Percentiles rank a stretch among this genome's conserved stretches.
Conservation (phyloP, 305 asterid species). For the Plantago lanceolata region DNA sequence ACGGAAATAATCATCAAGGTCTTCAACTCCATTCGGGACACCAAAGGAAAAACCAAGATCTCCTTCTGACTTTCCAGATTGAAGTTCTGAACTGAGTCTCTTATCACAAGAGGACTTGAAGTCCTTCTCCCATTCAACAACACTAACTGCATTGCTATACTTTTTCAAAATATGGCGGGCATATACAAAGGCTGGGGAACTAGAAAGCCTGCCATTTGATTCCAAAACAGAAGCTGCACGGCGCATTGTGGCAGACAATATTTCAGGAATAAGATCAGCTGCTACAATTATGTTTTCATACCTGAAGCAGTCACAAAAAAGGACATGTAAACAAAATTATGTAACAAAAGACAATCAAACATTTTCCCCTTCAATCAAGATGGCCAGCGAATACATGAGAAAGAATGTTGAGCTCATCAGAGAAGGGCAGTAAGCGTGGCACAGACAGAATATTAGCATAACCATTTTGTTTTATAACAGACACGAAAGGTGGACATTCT, state of each 20-base stretch:
- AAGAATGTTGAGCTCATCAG: too few relatives aligned
- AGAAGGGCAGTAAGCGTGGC: too few relatives aligned
- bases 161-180: conserved; percentile 69
- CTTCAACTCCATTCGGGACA: conserved; percentile 92
- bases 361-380: too few relatives aligned
- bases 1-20: conserved; percentile 85
- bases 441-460: too few relatives aligned
- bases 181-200: conserved; percentile 65
- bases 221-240: conserved; percentile 65
- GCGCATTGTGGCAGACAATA: conserved; percentile 69
- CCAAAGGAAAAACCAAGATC: conserved; percentile 81
- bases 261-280: conserved; percentile 87
- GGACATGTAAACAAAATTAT: background rate
- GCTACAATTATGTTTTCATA: conserved; percentile 82
- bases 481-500: too few relatives aligned
- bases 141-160: conserved; percentile 64
- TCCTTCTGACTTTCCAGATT: conserved; percentile 75
- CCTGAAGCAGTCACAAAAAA: conserved; percentile 43
- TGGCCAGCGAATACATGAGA: too few relatives aligned
- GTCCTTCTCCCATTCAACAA: conserved; percentile 80
- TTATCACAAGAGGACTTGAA: conserved; percentile 77
- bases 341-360: too few relatives aligned
- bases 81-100: conserved; percentile 75
- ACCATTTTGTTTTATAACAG: too few relatives aligned
- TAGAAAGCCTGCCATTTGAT: conserved; percentile 69